These are phyloP conservation scores for Aspergillus ustus DNA, from an alignment of 2,329 filamentous ascomycete genomes.

Conservation along the genomic window DNA sequence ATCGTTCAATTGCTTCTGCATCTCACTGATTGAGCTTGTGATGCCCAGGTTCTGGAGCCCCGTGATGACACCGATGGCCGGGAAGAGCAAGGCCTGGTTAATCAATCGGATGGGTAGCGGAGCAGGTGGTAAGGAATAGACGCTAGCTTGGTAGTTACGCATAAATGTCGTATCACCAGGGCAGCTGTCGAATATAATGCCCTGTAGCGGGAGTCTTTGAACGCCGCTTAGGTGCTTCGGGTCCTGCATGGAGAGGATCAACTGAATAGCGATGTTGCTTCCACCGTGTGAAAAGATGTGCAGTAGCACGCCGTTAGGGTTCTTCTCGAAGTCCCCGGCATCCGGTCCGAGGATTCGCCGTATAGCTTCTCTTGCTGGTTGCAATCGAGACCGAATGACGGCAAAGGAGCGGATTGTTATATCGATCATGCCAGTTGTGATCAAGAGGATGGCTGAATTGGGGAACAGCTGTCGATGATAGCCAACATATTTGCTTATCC, in stretches of 20 bases:
- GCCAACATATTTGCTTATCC: conserved; percentile 32
- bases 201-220: conserved; percentile 10
- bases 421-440: conserved; percentile 27
- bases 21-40: conserved; percentile 11
- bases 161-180: conserved; percentile 26
- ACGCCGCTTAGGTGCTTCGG: conserved; percentile 15
- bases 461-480: conserved; percentile 28
- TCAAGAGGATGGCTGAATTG: conserved; percentile 26
- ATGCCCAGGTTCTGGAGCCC: conserved; percentile 16
- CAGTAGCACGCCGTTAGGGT: conserved; percentile 21
- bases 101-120: neutral
- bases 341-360: conserved; percentile 17
- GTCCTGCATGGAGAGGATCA: conserved; percentile 26
- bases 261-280: conserved; percentile 25
- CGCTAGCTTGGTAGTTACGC: conserved; percentile 23
- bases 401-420: conserved; percentile 23
- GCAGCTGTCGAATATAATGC: conserved; percentile 29
- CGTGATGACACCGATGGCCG: conserved; percentile 14
- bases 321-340: neutral
- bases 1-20: conserved; percentile 20
- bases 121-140: conserved; percentile 12
- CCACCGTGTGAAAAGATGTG: conserved; percentile 33
- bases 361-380: conserved; percentile 26
- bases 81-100: conserved; percentile 13
- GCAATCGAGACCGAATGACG: conserved; percentile 23